These are phyloP conservation scores for Cystobasidium ongulense DNA, from an alignment of 768 basidiomycete genomes.

Conservation along the genomic window DNA sequence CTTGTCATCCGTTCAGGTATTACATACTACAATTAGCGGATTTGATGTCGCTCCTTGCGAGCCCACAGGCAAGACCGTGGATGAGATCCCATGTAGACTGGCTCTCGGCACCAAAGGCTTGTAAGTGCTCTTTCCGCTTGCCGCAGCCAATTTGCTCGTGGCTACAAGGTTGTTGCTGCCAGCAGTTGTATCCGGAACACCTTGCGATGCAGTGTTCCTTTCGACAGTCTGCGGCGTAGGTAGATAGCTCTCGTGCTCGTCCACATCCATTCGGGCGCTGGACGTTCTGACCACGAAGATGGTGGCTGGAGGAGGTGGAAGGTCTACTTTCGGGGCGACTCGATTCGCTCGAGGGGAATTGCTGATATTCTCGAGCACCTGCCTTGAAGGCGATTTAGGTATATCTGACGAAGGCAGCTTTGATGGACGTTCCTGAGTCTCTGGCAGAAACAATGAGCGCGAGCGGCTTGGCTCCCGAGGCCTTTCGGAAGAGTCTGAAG, in stretches of 20 bases:
- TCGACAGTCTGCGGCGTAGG: background rate
- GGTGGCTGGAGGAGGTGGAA: background rate
- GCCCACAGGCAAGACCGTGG: background rate
- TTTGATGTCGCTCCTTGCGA: background rate
- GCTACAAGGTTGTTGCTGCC: background rate
- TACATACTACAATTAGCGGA: too few relatives aligned
- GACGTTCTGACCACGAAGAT: background rate
- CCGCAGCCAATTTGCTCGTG: background rate
- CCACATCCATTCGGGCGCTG: background rate
- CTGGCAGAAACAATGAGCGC: background rate
- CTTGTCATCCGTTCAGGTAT: too few relatives aligned
- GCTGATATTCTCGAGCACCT: background rate
- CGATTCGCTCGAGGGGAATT: constrained; percentile 11
- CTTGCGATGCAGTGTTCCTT: background rate
- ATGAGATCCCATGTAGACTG: background rate
- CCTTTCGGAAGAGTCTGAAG: background rate
- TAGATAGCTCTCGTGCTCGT: background rate
- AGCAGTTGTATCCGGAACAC: background rate
- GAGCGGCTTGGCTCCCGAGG: background rate
- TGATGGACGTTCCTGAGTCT: background rate
- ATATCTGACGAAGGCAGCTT: background rate
- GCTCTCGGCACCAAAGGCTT: background rate
- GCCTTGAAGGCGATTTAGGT: background rate
- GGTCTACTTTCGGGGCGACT: background rate
- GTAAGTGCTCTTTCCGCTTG: background rate